Percentiles rank a stretch among this genome's conserved stretches.
These are phyloP conservation scores for Yarrowia bubula DNA, from an alignment of 805 yeast genomes.

Conservation along the genomic window DNA sequence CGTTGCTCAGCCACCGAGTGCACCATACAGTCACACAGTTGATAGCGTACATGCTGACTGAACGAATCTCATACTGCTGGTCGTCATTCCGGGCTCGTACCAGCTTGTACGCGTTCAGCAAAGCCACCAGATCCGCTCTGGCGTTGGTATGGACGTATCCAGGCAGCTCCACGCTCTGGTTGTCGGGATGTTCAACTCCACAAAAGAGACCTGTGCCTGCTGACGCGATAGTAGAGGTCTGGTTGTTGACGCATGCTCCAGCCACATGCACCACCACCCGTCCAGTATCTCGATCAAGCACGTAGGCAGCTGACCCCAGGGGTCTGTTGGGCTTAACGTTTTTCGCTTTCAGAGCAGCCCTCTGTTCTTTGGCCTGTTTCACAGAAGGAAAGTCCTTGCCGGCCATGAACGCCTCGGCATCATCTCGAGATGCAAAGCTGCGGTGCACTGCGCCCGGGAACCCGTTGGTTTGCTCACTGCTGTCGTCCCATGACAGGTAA, in stretches of 20 bases:
- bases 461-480: background rate
- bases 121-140: background rate
- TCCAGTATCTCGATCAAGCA: background rate
- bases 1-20: background rate
- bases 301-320: background rate
- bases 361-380: background rate
- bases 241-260: background rate
- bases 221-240: background rate
- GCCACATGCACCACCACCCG: background rate
- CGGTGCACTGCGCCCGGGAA: background rate
- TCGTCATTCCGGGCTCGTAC: background rate
- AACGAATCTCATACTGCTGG: background rate
- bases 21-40: conserved; percentile 1
- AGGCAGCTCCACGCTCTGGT: background rate
- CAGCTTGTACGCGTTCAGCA: background rate
- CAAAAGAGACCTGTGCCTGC: background rate
- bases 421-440: background rate
- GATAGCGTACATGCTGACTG: background rate
- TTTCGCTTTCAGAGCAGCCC: too few relatives aligned
- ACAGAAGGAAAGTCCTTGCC: background rate
- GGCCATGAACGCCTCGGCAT: background rate
- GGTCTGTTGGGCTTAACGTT: background rate
- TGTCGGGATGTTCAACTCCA: background rate
- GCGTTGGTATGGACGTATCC: background rate
- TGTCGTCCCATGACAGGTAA: background rate